Evolutionary conservation across 2,329 filamentous ascomycete species (phyloP), one percentile per base, ranked within the genome.

Genomic region (Drechslera avenae): DNA sequence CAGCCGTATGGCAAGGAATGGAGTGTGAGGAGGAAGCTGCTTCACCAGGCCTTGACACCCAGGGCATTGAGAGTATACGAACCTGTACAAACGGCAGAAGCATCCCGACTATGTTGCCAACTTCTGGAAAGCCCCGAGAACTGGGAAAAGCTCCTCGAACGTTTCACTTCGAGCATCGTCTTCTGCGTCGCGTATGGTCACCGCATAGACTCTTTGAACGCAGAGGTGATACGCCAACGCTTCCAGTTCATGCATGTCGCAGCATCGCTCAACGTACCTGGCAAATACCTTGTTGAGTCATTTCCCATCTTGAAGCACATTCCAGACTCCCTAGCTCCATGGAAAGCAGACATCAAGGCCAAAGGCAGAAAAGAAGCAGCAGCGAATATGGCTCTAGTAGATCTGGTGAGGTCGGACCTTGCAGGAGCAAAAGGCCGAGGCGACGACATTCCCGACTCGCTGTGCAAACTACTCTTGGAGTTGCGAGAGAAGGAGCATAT

Each of bases 111-210:
- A 3, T 73, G 75, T 43, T 68, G 59, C 49, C 73, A 78, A 5
- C 63, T 82, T 5, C 63, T 82, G 10, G 48, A 65, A 3, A 67
- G 67, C 4, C 72, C 76, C 0, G 47, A 56, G 1, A 72, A 73
- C 18, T 81, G 79, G 69, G 78, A 79, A 53, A 73, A 75, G 40
- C 68, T 75, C 14, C 71, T 81, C 18, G 76, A 81, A 57, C 71
- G 77, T 0, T 82, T 79, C 55, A 79, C 79, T 0, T 74, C 76
- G 1, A 78, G 76, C 53, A 72, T 82, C 26, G 78, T 81, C 5
- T 79, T 81, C 53, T 78, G 75, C 4, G 76, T 81, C 3, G 73
- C 78, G 4, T 83, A 81, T 56, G 79, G 80, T 0, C 78, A 79
- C 48, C 75, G 79, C 5, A 77, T 81, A 45, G 76, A 81, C 50